phyloP scores from a whole-genome alignment of 2,329 filamentous ascomycete genomes.

The Allantophomopsis lycopodina region DNA sequence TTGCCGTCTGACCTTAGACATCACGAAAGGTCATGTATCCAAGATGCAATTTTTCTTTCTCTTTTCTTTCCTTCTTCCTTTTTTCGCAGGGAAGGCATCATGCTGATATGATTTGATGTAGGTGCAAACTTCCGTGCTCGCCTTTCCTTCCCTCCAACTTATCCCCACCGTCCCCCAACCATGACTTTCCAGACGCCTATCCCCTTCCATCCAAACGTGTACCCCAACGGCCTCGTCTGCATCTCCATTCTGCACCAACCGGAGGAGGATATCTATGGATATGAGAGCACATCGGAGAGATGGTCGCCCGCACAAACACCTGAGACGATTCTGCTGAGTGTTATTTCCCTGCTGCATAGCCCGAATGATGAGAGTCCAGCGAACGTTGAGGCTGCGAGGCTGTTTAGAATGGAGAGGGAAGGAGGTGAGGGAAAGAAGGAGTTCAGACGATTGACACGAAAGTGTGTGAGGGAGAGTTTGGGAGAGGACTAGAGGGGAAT shows the following conservation, averaged over 20 bases:
- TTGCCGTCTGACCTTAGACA: too few relatives aligned
- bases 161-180: constrained; percentile 77
- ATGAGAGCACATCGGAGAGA: constrained; percentile 78
- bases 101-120: constrained; percentile 18
- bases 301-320: constrained; percentile 94
- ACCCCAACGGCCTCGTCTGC: constrained; percentile 75
- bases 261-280: constrained; percentile 86
- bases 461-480: constrained; percentile 66
- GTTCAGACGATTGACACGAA: constrained; percentile 64
- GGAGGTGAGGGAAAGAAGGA: constrained; percentile 46
- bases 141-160: constrained; percentile 71
- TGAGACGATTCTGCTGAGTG: constrained; percentile 83
- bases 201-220: constrained; percentile 90
- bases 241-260: constrained; percentile 95
- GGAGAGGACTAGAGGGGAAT: constrained; percentile 47
- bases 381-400: constrained; percentile 90
- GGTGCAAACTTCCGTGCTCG: constrained; percentile 86
- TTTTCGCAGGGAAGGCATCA: too few relatives aligned
- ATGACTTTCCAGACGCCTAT: constrained; percentile 69
- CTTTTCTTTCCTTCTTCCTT: neutral
- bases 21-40: too few relatives aligned
- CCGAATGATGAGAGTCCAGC: constrained; percentile 95
- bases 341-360: constrained; percentile 82
- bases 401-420: constrained; percentile 81
- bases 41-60: neutral